phyloP scores from a whole-genome alignment of 2,329 filamentous ascomycete genomes.

The Colletotrichum liaoningense region DNA sequence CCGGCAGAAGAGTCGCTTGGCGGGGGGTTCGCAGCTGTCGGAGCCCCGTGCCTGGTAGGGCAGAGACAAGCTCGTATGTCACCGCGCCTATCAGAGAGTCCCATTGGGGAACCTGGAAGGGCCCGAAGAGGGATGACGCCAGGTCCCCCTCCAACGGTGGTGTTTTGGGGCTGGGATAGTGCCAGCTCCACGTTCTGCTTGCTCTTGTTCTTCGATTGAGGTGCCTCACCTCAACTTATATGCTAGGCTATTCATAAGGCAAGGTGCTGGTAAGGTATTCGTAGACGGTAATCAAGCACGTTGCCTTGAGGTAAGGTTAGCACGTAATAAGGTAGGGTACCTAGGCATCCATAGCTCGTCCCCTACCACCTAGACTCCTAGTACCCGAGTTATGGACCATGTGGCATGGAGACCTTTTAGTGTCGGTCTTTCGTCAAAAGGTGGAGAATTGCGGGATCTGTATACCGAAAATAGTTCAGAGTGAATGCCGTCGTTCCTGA shows the following conservation, averaged over 20 bases:
- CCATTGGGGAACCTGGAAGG: conserved; percentile 1
- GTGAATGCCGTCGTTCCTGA: not conserved
- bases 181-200: conserved; percentile 20
- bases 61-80: conserved; percentile 35
- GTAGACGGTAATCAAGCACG: not conserved
- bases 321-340: not conserved
- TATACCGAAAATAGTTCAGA: conserved; percentile 9
- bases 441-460: not conserved
- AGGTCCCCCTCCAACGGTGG: conserved; percentile 25
- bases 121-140: conserved; percentile 24
- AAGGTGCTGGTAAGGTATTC: no score
- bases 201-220: not conserved
- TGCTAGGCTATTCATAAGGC: no score
- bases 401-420: not conserved
- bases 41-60: conserved; percentile 35
- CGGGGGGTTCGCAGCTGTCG: conserved; percentile 20
- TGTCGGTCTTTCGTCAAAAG: not conserved
- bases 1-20: conserved; percentile 13
- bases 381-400: not conserved
- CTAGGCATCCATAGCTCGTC: not conserved
- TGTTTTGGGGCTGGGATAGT: conserved; percentile 21
- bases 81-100: conserved; percentile 29
- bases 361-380: no score
- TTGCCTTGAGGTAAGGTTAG: not conserved
- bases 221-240: not conserved